Evolutionary conservation across 768 basidiomycete genomes (phyloP).

Genomic region (Pleurotus pulmonarius): DNA sequence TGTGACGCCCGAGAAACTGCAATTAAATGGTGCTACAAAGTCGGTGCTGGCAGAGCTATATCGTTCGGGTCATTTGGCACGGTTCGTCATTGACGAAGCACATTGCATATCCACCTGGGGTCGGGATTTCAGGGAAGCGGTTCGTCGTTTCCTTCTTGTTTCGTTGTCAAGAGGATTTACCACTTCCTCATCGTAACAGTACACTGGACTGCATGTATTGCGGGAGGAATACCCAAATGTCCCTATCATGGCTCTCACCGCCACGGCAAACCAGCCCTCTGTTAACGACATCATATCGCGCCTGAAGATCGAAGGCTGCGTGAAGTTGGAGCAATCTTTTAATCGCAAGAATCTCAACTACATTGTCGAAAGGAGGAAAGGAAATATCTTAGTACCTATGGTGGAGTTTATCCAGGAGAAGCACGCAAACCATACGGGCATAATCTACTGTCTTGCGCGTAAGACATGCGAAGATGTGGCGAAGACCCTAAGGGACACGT

Average conservation of each 20-base stretch:
- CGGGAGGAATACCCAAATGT: constrained; percentile 72
- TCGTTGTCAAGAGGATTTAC: neutral
- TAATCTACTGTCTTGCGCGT: constrained; percentile 80
- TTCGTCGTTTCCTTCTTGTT: constrained; percentile 28
- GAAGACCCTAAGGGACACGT: constrained; percentile 50
- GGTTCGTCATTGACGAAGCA: constrained; percentile 96
- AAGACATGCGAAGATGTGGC: constrained; percentile 82
- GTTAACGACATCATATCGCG: constrained; percentile 74
- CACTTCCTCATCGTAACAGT: constrained; percentile 37
- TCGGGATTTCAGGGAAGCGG: constrained; percentile 84
- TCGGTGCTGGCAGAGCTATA: constrained; percentile 58
- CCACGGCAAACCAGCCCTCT: constrained; percentile 81
- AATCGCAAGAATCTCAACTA: constrained; percentile 93
- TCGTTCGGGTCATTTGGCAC: constrained; percentile 54
- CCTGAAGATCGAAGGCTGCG: constrained; percentile 57
- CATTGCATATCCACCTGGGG: constrained; percentile 97
- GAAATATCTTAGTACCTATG: constrained; percentile 52
- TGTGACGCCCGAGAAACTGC: constrained; percentile 88
- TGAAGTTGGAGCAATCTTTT: constrained; percentile 77
- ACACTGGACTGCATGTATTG: constrained; percentile 61
- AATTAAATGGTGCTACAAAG: constrained; percentile 54
- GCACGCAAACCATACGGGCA: constrained; percentile 62
- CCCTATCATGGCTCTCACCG: constrained; percentile 96
- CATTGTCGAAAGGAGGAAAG: constrained; percentile 41
- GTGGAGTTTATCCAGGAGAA: constrained; percentile 60